Percentiles rank a stretch among this genome's conserved stretches.
These are phyloP conservation scores for Sutorius australiensis DNA, from an alignment of 768 basidiomycete species.

Conservation along the genomic window DNA sequence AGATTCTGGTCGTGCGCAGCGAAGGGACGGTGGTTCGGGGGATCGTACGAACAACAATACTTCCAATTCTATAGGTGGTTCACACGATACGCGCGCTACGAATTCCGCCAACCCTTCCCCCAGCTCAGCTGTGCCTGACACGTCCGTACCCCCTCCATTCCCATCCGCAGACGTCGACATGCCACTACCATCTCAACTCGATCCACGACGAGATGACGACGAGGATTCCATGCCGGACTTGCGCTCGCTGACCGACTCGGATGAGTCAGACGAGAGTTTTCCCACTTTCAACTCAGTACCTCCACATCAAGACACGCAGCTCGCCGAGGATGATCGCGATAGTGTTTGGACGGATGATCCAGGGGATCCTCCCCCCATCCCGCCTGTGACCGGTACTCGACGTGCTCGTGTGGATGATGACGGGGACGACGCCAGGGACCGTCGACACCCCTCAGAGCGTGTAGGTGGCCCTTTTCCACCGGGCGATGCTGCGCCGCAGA, in stretches of 20 bases:
- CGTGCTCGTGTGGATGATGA: conserved; percentile 62
- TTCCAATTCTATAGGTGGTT: neutral
- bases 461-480: conserved; percentile 30
- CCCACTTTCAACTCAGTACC: conserved; percentile 30
- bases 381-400: conserved; percentile 35
- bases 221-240: conserved; percentile 43
- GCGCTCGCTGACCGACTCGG: conserved; percentile 36
- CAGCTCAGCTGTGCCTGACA: neutral
- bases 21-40: neutral
- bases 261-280: conserved; percentile 32
- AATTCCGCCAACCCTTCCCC: conserved; percentile 1
- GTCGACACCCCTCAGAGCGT: conserved; percentile 63
- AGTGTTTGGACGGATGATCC: conserved; percentile 29
- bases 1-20: conserved; percentile 1
- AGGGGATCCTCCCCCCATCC: conserved; percentile 30
- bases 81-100: conserved; percentile 1
- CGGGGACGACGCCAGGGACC: conserved; percentile 56
- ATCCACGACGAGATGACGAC: conserved; percentile 24
- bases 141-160: conserved; percentile 4
- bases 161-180: conserved; percentile 5
- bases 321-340: conserved; percentile 31
- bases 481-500: conserved; percentile 22
- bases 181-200: conserved; percentile 1
- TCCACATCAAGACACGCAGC: conserved; percentile 12
- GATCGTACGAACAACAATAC: neutral